Conservation (phyloP, 75 land plant genomes). For the Larix kaempferi region DNA sequence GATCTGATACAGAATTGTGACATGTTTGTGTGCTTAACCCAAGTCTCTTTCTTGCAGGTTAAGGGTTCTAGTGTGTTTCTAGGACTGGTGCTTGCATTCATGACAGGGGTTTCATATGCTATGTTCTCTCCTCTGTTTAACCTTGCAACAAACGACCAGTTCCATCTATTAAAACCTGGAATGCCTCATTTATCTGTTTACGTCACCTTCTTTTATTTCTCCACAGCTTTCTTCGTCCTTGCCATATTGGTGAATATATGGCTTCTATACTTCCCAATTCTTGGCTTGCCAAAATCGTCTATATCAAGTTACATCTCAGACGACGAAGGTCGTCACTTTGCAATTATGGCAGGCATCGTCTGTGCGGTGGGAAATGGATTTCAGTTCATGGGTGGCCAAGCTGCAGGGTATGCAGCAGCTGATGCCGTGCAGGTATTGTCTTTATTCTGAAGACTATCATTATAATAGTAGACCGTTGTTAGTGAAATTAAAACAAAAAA, state of each 20-base stretch:
- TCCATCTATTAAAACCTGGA: slow-evolving; percentile 19
- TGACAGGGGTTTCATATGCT: slow-evolving; percentile 26
- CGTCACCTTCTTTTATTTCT: slow-evolving; percentile 29
- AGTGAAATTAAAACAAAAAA: not conserved
- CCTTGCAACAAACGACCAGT: slow-evolving; percentile 30
- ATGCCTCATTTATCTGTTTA: slow-evolving; percentile 19
- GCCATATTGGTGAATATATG: slow-evolving; percentile 15
- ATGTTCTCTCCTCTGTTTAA: slow-evolving; percentile 29
- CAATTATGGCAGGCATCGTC: slow-evolving; percentile 19
- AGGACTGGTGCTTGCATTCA: slow-evolving; percentile 25
- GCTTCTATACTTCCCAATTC: slow-evolving; percentile 23
- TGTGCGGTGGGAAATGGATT: slow-evolving; percentile 30
- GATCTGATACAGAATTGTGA: not conserved
- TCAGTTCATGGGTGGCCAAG: slow-evolving; percentile 31
- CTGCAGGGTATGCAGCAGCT: slow-evolving; percentile 30
- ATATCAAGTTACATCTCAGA: slow-evolving; percentile 16
- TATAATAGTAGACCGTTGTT: not conserved
- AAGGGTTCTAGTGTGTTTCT: slow-evolving; percentile 11
- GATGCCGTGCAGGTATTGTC: slow-evolving; percentile 26
- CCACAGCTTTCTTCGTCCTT: slow-evolving; percentile 11
- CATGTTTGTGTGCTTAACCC: not conserved
- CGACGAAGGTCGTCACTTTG: slow-evolving; percentile 19
- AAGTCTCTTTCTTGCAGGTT: slow-evolving; percentile 11
- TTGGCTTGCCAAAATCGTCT: slow-evolving; percentile 25
- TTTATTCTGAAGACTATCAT: not conserved